Evolutionary conservation across 495 filamentous ascomycete species (phyloP).

Genomic region (Aspergillus mulundensis): DNA sequence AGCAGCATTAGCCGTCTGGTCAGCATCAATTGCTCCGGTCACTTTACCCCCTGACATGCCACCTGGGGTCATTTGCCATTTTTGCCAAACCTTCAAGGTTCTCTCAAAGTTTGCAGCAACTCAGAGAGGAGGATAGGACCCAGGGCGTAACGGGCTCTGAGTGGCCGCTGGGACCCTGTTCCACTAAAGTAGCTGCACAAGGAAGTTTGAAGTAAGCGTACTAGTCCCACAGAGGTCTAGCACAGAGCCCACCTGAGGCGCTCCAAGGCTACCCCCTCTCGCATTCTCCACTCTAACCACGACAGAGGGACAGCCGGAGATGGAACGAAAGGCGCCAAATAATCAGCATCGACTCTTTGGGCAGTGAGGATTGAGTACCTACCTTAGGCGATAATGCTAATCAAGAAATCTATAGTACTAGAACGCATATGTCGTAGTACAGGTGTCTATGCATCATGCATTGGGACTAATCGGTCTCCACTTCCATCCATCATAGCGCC

Average conservation of each 20-base stretch:
- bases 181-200: neutral
- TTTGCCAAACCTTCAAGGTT: neutral
- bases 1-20: neutral
- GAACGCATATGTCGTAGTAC: conserved; percentile 9
- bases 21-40: neutral
- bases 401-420: conserved; percentile 5
- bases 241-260: neutral
- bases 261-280: neutral
- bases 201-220: conserved; percentile 8
- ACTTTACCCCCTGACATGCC: too few relatives aligned
- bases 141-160: conserved; percentile 1
- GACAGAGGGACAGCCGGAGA: neutral
- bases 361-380: neutral
- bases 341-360: neutral
- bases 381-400: conserved; percentile 3
- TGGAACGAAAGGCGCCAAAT: neutral
- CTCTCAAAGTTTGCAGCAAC: neutral
- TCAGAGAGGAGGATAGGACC: neutral
- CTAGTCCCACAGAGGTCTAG: neutral
- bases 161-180: conserved; percentile 1
- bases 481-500: conserved; percentile 5
- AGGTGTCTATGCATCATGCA: conserved; percentile 11
- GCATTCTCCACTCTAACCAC: conserved; percentile 3
- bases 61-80: too few relatives aligned
- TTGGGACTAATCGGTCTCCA: conserved; percentile 8